These are phyloP conservation scores for Corymbia maculata DNA, from an alignment of 345 rosid genomes.

Conservation along the genomic window DNA sequence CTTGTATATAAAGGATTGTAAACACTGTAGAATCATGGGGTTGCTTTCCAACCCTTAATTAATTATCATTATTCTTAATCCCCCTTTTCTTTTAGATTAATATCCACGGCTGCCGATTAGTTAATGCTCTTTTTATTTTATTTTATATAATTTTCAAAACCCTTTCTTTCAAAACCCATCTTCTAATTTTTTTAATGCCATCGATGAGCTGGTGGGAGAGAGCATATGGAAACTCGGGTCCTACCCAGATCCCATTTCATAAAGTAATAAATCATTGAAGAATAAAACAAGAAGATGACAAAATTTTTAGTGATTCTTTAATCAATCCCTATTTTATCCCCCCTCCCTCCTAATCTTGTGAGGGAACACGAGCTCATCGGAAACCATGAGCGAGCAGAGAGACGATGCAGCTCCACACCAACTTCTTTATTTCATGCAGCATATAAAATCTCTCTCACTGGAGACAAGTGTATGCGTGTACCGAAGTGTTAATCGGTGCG, in stretches of 20 bases:
- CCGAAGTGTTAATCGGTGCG: neutral
- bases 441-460: neutral
- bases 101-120: neutral
- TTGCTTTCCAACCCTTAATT: neutral
- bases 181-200: conserved; percentile 7
- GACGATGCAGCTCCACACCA: conserved; percentile 7
- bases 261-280: conserved; percentile 42
- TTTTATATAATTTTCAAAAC: neutral
- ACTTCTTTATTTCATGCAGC: neutral
- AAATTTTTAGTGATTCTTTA: conserved; percentile 18
- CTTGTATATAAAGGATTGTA: neutral
- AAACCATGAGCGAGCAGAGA: conserved; percentile 8
- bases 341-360: neutral
- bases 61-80: neutral
- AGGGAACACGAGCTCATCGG: neutral
- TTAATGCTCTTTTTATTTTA: neutral
- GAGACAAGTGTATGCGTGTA: neutral
- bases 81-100: neutral
- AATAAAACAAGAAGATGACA: conserved; percentile 70
- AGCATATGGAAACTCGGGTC: conserved; percentile 30
- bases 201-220: conserved; percentile 43
- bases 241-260: conserved; percentile 31
- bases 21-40: neutral
- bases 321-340: neutral
- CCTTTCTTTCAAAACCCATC: neutral